Conservation (phyloP, 805 yeast species). For the Sugiyamaella smithiae region DNA sequence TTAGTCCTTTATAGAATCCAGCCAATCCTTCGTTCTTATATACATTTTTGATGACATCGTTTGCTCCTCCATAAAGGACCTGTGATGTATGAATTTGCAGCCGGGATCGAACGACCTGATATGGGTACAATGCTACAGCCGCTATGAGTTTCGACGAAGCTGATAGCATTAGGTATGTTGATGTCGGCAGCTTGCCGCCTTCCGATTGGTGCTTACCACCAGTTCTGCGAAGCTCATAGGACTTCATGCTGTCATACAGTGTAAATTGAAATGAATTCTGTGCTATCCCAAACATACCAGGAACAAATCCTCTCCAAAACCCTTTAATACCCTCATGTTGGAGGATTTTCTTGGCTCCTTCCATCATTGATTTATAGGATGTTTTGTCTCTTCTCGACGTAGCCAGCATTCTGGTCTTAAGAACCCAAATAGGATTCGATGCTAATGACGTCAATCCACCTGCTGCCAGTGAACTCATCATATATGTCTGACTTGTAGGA, state of each 20-base stretch:
- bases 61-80: constrained; percentile 30
- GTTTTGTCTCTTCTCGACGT: constrained; percentile 39
- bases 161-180: constrained; percentile 64
- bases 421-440: constrained; percentile 94
- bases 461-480: constrained; percentile 60
- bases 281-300: constrained; percentile 75
- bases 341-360: constrained; percentile 52
- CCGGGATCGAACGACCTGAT: constrained; percentile 76
- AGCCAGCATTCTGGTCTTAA: constrained; percentile 84
- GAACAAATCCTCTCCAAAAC: constrained; percentile 71
- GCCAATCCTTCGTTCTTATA: constrained; percentile 50
- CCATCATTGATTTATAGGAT: constrained; percentile 56
- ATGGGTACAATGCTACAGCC: constrained; percentile 70
- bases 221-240: background rate
- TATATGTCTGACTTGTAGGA: constrained; percentile 32
- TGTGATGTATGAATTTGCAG: constrained; percentile 52
- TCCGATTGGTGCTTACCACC: constrained; percentile 13
- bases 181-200: constrained; percentile 34
- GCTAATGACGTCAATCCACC: constrained; percentile 71
- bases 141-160: constrained; percentile 67
- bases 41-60: constrained; percentile 40
- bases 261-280: constrained; percentile 91
- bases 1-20: constrained; percentile 82
- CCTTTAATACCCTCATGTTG: constrained; percentile 56
- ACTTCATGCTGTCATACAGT: constrained; percentile 75